These are phyloP conservation scores for Colletotrichum chlorophyti DNA, from an alignment of 2,329 filamentous ascomycete species.

Conservation along the genomic window DNA sequence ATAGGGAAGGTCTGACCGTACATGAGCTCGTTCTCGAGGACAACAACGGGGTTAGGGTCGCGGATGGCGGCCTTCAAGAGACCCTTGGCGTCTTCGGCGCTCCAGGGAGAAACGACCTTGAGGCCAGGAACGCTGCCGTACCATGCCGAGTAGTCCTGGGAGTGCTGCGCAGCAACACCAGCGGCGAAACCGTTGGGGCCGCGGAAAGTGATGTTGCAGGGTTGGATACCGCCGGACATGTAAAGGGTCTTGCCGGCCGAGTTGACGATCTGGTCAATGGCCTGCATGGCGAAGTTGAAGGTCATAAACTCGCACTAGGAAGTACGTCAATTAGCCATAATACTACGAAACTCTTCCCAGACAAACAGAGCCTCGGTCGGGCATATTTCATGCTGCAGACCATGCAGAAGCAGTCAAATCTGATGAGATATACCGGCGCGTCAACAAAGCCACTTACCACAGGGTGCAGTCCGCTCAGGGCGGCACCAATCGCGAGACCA, in stretches of 20 bases:
- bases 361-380: too few relatives aligned
- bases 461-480: slow-evolving; percentile 91
- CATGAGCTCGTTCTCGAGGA: slow-evolving; percentile 87
- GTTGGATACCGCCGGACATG: slow-evolving; percentile 99
- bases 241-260: slow-evolving; percentile 99
- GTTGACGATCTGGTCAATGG: slow-evolving; percentile 99
- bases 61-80: slow-evolving; percentile 97
- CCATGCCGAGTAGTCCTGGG: slow-evolving; percentile 98
- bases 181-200: slow-evolving; percentile 97
- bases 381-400: background rate
- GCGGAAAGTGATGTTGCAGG: slow-evolving; percentile 99
- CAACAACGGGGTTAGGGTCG: slow-evolving; percentile 95
- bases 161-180: slow-evolving; percentile 97
- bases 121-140: slow-evolving; percentile 97
- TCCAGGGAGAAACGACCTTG: slow-evolving; percentile 97
- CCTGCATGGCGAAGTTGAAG: slow-evolving; percentile 99
- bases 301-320: slow-evolving; percentile 98
- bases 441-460: slow-evolving; percentile 70
- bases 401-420: too few relatives aligned
- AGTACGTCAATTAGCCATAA: background rate
- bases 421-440: too few relatives aligned
- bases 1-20: slow-evolving; percentile 97
- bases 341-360: background rate
- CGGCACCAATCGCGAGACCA: slow-evolving; percentile 93
- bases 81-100: slow-evolving; percentile 97